Base-by-base conservation (phyloP, 2,329 filamentous ascomycete species). In the Mariannaea elegans region DNA sequence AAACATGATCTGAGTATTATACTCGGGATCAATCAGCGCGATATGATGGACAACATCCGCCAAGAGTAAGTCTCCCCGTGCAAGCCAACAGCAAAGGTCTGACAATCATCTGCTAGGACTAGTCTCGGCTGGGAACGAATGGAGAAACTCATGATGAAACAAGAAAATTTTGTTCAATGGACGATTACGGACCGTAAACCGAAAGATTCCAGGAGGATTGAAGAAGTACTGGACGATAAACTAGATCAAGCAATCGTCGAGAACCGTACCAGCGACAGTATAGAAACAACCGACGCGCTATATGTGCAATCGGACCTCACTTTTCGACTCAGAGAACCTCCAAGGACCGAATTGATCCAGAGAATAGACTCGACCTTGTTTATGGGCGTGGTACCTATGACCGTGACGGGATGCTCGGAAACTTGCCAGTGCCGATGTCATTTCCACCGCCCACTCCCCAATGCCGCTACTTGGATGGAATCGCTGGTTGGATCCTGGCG, bases 391-490 rank as follows among this genome's bases (percentile, higher is more conserved):
- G 9, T 14, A 14, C 36, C 48, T 3, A 41, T 51, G 34, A 32
- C 18, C 0, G n/a, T 19, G 21, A 42, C 23, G 6, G 36, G 36
- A 2, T 51, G 48, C 4, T 42, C 21, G 10, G 24, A 42, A 8
- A 27, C 3, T 3, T 51, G 48, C 27, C 48, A 51, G 18, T 51
- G 48, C 5, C 48, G 27, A 21, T 51, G 48, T 23, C 48, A 51
- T 16, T 51, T 34, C 24, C 14, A 19, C 2, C 34, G 9, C 6
- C 4, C 23, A 6, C 16, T 0, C 3, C 10, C 14, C 10, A 32
- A 19, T 3, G 23, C 4, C 1, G 4, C 24, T 31, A 27, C 34
- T 1, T 51, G 48, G 48, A 32, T 51, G 2, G 16, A 42, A 8
- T 23, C 36, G 1, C 4, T 42, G 4, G 41, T 51, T 14, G 38